phyloP scores from a whole-genome alignment of 495 filamentous ascomycete genomes.

The Xylaria flabelliformis region DNA sequence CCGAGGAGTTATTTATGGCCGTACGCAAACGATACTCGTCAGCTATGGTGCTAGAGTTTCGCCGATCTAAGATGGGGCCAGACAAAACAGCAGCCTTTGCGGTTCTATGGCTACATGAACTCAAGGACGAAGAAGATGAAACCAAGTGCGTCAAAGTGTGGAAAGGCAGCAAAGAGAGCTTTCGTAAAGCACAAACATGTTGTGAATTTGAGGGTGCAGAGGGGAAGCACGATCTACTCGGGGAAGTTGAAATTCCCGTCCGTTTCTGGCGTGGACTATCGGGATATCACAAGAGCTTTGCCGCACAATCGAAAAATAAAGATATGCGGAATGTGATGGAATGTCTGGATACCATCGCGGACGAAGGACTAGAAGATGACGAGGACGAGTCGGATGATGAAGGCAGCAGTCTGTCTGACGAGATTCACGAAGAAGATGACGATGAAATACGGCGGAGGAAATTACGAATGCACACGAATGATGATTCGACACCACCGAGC shows the following conservation, averaged over 20 bases:
- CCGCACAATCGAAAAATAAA: conserved; percentile 50
- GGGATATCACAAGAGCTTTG: conserved; percentile 60
- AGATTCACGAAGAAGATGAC: conserved; percentile 35
- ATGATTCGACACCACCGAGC: conserved; percentile 38
- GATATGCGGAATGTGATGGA: conserved; percentile 66
- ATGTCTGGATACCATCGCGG: conserved; percentile 65
- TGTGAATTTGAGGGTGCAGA: conserved; percentile 48
- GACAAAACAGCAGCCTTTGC: conserved; percentile 67
- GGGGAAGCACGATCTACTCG: conserved; percentile 56
- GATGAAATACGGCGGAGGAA: conserved; percentile 38
- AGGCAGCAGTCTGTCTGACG: conserved; percentile 36
- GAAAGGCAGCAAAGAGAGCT: conserved; percentile 55
- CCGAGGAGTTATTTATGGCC: conserved; percentile 58
- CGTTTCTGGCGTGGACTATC: conserved; percentile 65
- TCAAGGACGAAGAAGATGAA: conserved; percentile 67
- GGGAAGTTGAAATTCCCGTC: conserved; percentile 60
- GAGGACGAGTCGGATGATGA: conserved; percentile 44
- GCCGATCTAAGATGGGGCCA: conserved; percentile 50
- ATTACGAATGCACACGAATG: conserved; percentile 45
- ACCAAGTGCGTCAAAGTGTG: conserved; percentile 63
- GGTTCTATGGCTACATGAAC: conserved; percentile 69
- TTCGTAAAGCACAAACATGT: conserved; percentile 50
- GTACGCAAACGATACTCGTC: conserved; percentile 67
- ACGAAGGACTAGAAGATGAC: conserved; percentile 54
- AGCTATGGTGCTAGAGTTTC: conserved; percentile 67